These are phyloP conservation scores for Hygrocybe coccinea DNA, from an alignment of 768 basidiomycete genomes.

Conservation along the genomic window DNA sequence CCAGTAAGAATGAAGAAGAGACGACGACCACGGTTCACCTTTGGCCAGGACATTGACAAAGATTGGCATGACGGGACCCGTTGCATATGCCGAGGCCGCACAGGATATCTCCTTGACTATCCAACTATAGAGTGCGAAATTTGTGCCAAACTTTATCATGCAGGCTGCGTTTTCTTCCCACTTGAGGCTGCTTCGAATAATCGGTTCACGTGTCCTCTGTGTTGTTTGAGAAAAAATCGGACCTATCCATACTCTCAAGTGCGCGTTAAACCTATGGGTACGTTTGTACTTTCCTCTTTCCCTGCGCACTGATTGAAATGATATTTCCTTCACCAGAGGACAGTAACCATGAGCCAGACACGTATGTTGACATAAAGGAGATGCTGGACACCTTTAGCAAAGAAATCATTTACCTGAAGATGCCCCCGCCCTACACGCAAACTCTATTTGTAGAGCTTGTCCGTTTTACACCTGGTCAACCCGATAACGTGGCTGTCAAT, in stretches of 20 bases:
- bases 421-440: conserved; percentile 57
- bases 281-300: conserved; percentile 19
- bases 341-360: conserved; percentile 44
- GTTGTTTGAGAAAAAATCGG: conserved; percentile 69
- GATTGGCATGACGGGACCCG: conserved; percentile 74
- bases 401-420: conserved; percentile 62
- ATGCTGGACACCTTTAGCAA: conserved; percentile 75
- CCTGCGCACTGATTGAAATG: conserved; percentile 9
- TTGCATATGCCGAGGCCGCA: conserved; percentile 75
- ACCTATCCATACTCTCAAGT: conserved; percentile 72
- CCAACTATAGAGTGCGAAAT: conserved; percentile 62
- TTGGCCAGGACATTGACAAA: conserved; percentile 70
- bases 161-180: conserved; percentile 71
- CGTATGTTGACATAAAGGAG: conserved; percentile 64
- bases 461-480: conserved; percentile 51
- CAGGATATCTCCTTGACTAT: conserved; percentile 53
- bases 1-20: conserved; percentile 53
- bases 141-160: conserved; percentile 66
- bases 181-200: conserved; percentile 34
- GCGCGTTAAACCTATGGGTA: conserved; percentile 61
- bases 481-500: conserved; percentile 33
- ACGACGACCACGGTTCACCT: conserved; percentile 54
- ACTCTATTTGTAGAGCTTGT: conserved; percentile 75
- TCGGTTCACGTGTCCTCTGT: conserved; percentile 69
- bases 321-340: conserved; percentile 31